Evolutionary conservation across 805 yeast species (phyloP), one percentile per base, ranked within the genome.

Genomic region (Kodamaea jinghongensis): DNA sequence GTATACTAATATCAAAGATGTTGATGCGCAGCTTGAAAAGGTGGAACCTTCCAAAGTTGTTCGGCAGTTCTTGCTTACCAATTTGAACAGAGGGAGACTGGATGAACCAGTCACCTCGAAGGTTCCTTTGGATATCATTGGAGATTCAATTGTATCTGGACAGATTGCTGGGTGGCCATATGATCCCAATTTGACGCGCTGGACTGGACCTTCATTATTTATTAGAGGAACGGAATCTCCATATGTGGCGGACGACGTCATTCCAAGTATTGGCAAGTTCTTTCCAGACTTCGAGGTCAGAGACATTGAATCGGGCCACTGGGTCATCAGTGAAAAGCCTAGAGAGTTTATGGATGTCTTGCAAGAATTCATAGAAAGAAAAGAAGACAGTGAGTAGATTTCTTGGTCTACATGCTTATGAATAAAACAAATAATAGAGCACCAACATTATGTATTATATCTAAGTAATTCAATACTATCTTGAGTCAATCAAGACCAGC

Each of bases 291-390:
- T 88, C 54, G 85, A 79, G 44, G 63, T 86, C 10, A 69, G 76
- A 32, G 96, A 85, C 53, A 67, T 93, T 16, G 82, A 86, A 13
- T 78, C 90, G 0, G 96, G 96, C 2, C 99, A 91, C 60, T 91
- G 97, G 96, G 76, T 90, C 11, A 87, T 87, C 48, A 78, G 87
- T 29, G 97, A 91, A 55, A 83, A 83, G 49, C 96, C 98, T 1
- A 51, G 67, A 6, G 95, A 83, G 54, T 88, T 91, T 47, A 67
- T 86, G 16, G 76, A 71, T 3, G 62, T 65, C 5, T 78, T 86
- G 11, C 71, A 69, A 20, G 83, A 82, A 20, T 90, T 80, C 63
- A 70, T 87, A 4, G 79, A 77, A 41, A 56, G 66, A 36, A 59
- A 63, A 37, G 75, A 70, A 45, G 74, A 70, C 11, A 8, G 27